Base-by-base conservation (phyloP, 2,329 filamentous ascomycete genomes). In the Calonectria hongkongensis region DNA sequence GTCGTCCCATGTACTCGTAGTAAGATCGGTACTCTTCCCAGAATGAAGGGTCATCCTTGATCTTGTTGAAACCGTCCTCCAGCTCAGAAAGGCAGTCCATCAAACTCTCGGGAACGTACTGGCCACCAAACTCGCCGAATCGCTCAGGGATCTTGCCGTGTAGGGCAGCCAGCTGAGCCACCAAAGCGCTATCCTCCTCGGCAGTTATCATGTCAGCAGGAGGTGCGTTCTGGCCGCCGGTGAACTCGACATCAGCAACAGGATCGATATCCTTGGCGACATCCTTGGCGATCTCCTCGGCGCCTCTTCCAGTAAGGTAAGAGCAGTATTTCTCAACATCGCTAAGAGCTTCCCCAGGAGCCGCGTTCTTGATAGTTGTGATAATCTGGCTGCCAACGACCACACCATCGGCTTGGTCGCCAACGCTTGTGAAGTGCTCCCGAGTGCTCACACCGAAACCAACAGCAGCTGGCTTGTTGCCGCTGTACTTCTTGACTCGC, bases 331-430 rank as follows among this genome's bases (percentile, higher is more conserved):
- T 93, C 84, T 96, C 91, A 1, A 98, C 95, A 15, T 92, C 92
- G 84, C 94, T 91, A 68, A 91, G 89, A 67, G 78, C 76, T 68
- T 83, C 76, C 9, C 81, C 81, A 10, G 77, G 70, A 33, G 77
- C 74, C 5, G 83, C 79, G 39, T 85, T 83, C 69, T 83, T 81
- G 36, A 99, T 87, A 0, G 93, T 94, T 43, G 91, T 96, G 84
- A 99, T 93, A 75, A 99, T 97, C 87, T 98, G 95, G 81, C 95
- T 98, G 72, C 97, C 97, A 81, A 99, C 98, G 13, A 98, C 97
- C 6, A 98, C 96, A 83, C 96, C 97, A 81, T 98, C 96, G 43
- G 96, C 93, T 50, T 98, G 92, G 74, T 92, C 88, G 47, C 94
- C 93, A 9, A 99, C 94, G 75, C 94, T 95, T 74, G 95, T 84